Evolutionary conservation across 192 early-diverging fungal genomes (phyloP), one percentile per base, ranked within the genome.

Genomic region (Anaeromyces robustus): DNA sequence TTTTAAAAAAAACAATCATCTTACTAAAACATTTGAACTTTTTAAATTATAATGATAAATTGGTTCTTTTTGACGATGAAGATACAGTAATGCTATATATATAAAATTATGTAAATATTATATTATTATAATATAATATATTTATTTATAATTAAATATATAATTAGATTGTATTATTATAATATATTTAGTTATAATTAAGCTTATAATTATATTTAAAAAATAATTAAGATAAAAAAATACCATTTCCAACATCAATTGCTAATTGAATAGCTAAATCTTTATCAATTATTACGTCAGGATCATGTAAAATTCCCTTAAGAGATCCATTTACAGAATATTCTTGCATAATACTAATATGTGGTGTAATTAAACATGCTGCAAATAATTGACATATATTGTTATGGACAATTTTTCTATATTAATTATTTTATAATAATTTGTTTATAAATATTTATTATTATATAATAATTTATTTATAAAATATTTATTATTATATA

Each of bases 1-100:
- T 7, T 7, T 32, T 11, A 14, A 41, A 14, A 41, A 41, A 14
- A 12, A 14, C 16, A 12, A 41, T 16, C 14, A 6, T 22, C 43
- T 43, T 80, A 89, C 87, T 83, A 89, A 32, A 29, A 89, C 79
- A 78, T 89, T 89, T 30, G 79, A 82, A 18, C 84, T 77, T 77
- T 84, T 88, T 77, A 89, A 78, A 39, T 87, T 86, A 30, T 81
- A 37, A 78, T 89, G 88, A 22, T 78, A 34, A n/a, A 87, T 79
- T 0, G 85, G 85, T 39, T 85, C 85, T 26, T 81, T 82, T 39
- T 85, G 80, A 52, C 79, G 82, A 77, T 89, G 88, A 31, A 89
- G 78, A 80, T 81, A 85, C 26, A 77, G 41, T 80, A 89, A 80
- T n/a, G 81, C 86, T 86, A 30, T 16, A 29, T 29, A 17, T 77